Evolutionary conservation across 2,329 filamentous ascomycete species (phyloP), one percentile per base, ranked within the genome.

Genomic region (Diplodia mutila): DNA sequence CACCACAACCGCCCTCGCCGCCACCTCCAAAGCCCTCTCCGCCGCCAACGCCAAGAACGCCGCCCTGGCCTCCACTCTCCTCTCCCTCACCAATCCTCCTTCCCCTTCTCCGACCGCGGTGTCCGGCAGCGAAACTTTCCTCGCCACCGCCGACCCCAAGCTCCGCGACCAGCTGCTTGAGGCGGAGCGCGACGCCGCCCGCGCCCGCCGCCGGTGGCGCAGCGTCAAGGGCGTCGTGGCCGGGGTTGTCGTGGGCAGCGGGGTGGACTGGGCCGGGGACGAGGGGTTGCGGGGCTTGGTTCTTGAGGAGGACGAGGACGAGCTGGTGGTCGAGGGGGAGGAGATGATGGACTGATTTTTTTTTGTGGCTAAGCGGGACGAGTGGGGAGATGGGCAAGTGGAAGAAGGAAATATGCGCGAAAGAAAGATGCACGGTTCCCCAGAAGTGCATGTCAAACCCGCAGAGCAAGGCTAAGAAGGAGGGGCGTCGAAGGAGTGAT

Each of bases 161-260:
- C 78, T 85, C 42, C 82, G 83, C 67, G 78, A 78, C n/a, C 84
- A 90, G 75, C 81, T 93, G 29, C 80, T 85, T 42, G 80, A 79
- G 61, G 80, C 90, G 12, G 87, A 92, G 72, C 79, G 76, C 6
- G 85, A 89, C 49, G 80, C 91, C 68, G 88, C 85, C 72, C 81
- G 82, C 25, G 90, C 88, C 75, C 86, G 86, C 69, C 87, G 88
- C 71, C 85, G 86, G 73, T 92, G 89, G 89, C 87, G 88, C 73
- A 88, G 90, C 23, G 86, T 94, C 77, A 95, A 94, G 80, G 91
- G 87, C 27, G 87, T 93, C 51, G 85, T 91, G n/a, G 91, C 90
- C 73, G 92, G 90, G 21, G 85, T 93, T 66, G 86, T 97, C 55
- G 91, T 88, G 5, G 92, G 91, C 3, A 96, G 92, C 77, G 93